A percentile compares a stretch with the other conserved stretches of the same genome.
phyloP scores from a whole-genome alignment of 352 stramenopile species.

The Phytophthora pluvialis region DNA sequence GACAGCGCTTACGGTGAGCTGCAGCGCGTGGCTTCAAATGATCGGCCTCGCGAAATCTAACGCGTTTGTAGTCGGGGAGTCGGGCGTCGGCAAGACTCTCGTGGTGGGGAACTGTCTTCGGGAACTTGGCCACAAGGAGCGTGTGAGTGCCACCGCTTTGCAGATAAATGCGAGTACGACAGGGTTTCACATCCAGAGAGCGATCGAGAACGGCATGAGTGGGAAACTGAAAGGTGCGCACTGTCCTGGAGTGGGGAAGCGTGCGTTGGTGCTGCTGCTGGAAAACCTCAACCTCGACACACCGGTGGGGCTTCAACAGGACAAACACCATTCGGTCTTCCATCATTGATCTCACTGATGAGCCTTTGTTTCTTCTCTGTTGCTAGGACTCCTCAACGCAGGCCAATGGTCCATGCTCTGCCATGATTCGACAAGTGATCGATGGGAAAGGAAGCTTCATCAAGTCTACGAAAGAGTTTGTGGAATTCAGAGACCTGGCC shows the following conservation, averaged over 20 bases:
- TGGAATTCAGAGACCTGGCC: constrained; percentile 59
- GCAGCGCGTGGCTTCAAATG: constrained; percentile 42
- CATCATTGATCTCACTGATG: neutral
- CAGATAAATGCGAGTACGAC: constrained; percentile 38
- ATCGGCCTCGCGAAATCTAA: constrained; percentile 50
- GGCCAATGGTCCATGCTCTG: constrained; percentile 35
- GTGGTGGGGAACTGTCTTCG: constrained; percentile 47
- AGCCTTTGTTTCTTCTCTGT: neutral
- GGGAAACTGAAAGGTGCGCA: constrained; percentile 65
- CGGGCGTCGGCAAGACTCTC: constrained; percentile 57
- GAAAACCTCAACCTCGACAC: constrained; percentile 71
- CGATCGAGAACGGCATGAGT: constrained; percentile 47
- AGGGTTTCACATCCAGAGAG: constrained; percentile 42
- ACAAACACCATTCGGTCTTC: neutral
- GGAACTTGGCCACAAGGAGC: constrained; percentile 40
- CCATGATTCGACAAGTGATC: constrained; percentile 70
- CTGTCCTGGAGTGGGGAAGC: constrained; percentile 57
- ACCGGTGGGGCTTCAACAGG: constrained; percentile 30
- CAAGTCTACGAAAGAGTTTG: constrained; percentile 58
- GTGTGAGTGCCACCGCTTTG: constrained; percentile 40
- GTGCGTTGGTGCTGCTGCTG: constrained; percentile 48
- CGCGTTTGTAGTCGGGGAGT: constrained; percentile 57
- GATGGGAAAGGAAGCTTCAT: constrained; percentile 65
- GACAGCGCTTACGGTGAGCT: constrained; percentile 45
- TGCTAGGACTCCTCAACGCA: constrained; percentile 16